Percentiles rank a stretch among this genome's conserved stretches.
phyloP scores from a whole-genome alignment of 441 rosid species.

The Bocquillonia castaneifolia region DNA sequence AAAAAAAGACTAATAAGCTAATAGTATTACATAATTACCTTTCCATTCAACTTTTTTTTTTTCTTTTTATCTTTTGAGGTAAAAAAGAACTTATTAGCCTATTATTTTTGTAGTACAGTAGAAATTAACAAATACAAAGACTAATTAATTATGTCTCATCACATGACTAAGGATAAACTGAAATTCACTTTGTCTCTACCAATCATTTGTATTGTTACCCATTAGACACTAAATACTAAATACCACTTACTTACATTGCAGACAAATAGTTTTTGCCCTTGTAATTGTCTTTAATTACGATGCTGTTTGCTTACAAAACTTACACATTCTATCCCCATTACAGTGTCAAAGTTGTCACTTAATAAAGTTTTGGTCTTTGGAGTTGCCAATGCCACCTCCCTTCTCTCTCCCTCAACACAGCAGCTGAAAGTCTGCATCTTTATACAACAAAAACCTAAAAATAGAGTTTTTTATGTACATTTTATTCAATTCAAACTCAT shows the following conservation, averaged over 20 bases:
- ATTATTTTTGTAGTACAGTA: too few species aligned
- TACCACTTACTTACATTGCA: not conserved
- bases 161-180: too few species aligned
- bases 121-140: too few species aligned
- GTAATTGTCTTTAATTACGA: not conserved
- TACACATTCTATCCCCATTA: not conserved
- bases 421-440: not conserved
- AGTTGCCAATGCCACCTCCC: not conserved
- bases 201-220: conserved; percentile 8
- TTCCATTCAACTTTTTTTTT: too few species aligned
- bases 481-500: not conserved
- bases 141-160: too few species aligned
- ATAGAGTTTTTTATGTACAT: not conserved
- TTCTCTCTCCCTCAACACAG: not conserved
- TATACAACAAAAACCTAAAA: conserved; percentile 11
- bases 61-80: too few species aligned
- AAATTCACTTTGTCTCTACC: conserved; percentile 4
- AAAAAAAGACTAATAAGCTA: too few species aligned
- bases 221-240: too few species aligned
- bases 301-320: not conserved
- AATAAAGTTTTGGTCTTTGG: not conserved
- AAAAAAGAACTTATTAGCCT: too few species aligned
- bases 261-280: conserved; percentile 1
- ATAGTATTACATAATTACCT: too few species aligned
- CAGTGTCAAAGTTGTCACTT: conserved; percentile 18